Evolutionary conservation across 1,284 basidiomycete genomes (phyloP).

Genomic region (Amylostereum areolatum): DNA sequence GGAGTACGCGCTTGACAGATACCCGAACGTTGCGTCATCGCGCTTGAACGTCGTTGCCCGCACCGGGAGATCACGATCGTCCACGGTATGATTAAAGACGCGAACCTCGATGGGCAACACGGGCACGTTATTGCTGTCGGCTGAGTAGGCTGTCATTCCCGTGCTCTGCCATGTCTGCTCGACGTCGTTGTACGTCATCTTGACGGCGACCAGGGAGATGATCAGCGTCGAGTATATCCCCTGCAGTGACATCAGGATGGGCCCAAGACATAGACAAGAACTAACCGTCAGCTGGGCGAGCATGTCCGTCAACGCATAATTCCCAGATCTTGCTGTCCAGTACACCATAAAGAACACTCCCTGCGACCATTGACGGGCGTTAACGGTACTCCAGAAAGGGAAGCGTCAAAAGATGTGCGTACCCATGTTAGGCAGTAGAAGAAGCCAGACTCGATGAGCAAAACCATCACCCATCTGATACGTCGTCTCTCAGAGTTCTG

Average conservation of each 20-base stretch:
- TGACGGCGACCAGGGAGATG: conserved; percentile 2
- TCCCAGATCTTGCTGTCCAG: neutral
- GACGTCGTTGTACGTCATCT: conserved; percentile 1
- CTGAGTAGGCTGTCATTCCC: no score
- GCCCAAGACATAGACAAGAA: neutral
- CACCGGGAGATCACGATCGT: no score
- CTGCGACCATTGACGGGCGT: neutral
- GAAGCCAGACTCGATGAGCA: conserved; percentile 3
- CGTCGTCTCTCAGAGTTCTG: neutral
- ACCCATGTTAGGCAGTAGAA: conserved; percentile 5
- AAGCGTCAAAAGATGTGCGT: neutral
- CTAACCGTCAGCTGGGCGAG: conserved; percentile 4
- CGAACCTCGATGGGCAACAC: no score
- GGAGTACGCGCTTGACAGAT: no score
- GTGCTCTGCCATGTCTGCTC: neutral
- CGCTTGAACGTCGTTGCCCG: no score
- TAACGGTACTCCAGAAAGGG: neutral
- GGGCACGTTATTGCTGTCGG: no score
- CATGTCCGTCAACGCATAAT: conserved; percentile 1
- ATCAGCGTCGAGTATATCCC: conserved; percentile 4
- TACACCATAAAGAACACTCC: conserved; percentile 3
- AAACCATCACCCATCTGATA: neutral
- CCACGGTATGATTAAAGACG: no score
- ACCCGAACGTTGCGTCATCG: no score
- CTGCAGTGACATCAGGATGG: neutral